Conservation (phyloP, 2,329 filamentous ascomycete species). For the Hypoxylon rubiginosum region DNA sequence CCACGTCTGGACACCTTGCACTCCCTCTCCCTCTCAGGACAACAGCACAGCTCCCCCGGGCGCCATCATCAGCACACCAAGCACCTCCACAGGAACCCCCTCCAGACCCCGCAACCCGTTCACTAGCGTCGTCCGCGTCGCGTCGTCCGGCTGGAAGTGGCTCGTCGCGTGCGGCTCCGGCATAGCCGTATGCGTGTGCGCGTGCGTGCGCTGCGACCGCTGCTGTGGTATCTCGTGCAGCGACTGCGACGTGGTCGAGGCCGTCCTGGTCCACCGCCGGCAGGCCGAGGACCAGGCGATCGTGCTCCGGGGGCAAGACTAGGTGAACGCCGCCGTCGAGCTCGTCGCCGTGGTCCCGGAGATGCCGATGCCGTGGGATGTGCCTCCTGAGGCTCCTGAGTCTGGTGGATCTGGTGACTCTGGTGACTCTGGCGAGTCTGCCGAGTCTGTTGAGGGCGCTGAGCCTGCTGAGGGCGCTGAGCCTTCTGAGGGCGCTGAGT, state of each 20-base stretch:
- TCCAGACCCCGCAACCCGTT: constrained; percentile 32
- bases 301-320: neutral
- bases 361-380: no score
- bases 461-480: no score
- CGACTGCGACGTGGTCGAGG: neutral
- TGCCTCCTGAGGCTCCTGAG: no score
- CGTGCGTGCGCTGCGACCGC: no score
- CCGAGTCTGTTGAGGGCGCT: no score
- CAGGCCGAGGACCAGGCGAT: constrained; percentile 1
- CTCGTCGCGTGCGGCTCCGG: neutral
- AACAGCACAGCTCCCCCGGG: neutral
- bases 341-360: neutral
- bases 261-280: neutral
- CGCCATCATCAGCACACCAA: neutral
- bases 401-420: no score
- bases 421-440: no score
- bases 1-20: constrained; percentile 41
- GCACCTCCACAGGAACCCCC: neutral
- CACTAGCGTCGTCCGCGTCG: neutral
- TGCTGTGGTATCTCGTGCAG: no score
- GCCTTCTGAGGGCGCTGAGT: no score
- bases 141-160: constrained; percentile 30
- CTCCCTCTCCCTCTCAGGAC: neutral
- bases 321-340: neutral
- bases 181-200: no score